Evolutionary conservation across 163 green algal genomes (phyloP).

Genomic region (Chloroidium sp.): DNA sequence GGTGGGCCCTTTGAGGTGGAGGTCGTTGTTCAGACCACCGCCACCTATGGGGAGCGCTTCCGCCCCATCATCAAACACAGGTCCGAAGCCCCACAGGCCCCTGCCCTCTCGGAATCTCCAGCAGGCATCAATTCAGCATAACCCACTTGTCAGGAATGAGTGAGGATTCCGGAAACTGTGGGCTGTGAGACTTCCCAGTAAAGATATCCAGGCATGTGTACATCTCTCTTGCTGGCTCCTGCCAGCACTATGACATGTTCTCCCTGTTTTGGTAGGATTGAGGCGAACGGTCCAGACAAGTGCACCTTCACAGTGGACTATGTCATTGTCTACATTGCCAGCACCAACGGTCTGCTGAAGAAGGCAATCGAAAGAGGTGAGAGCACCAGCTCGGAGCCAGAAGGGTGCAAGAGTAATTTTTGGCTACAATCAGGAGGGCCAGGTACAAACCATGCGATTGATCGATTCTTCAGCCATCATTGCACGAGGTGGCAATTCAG

Average conservation of each 20-base stretch:
- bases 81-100: background rate
- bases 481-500: too few relatives aligned
- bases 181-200: background rate
- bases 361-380: conserved; percentile 39
- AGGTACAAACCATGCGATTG: too few relatives aligned
- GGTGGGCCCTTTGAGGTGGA: conserved; percentile 39
- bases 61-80: conserved; percentile 28
- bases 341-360: conserved; percentile 40
- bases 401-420: too few relatives aligned
- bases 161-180: too few relatives aligned
- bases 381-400: too few relatives aligned
- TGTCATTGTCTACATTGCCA: conserved; percentile 27
- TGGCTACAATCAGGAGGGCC: too few relatives aligned
- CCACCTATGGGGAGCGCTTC: conserved; percentile 75
- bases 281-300: conserved; percentile 2
- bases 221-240: background rate
- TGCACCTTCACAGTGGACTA: conserved; percentile 14
- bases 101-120: background rate
- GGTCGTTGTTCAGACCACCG: conserved; percentile 48
- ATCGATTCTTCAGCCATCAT: too few relatives aligned
- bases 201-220: background rate
- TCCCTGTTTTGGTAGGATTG: conserved; percentile 7
- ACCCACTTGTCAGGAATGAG: too few relatives aligned
- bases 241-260: background rate
- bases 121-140: background rate